Evolutionary conservation across 805 yeast species (phyloP), one percentile per base, ranked within the genome.

Genomic region (Candida michaelii): DNA sequence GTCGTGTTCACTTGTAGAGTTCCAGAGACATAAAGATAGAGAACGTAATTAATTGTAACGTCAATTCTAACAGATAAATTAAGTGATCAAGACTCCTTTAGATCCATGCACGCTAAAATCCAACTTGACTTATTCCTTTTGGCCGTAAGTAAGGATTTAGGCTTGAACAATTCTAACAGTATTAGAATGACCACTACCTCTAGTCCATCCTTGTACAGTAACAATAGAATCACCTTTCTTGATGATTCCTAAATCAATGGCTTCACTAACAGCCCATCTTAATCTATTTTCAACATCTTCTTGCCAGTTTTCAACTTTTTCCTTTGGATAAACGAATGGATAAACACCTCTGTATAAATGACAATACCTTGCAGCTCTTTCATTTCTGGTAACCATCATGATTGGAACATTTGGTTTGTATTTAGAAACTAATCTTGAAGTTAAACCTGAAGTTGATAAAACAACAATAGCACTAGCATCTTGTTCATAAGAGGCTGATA

Each of bases 101-200:
- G n/a, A n/a, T n/a, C n/a, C n/a, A n/a, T n/a, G n/a, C n/a, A n/a
- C n/a, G n/a, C n/a, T n/a, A n/a, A n/a, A n/a, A n/a, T n/a, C 10
- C 30, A 27, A 27, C 7, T 27, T 11, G 7, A 27, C 23, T 21
- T 6, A 21, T 8, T 21, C 23, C 23, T 21, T n/a, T n/a, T n/a
- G n/a, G n/a, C n/a, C n/a, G n/a, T n/a, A n/a, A n/a, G n/a, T n/a
- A n/a, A n/a, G n/a, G 11, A 13, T n/a, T 67, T 74, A 83, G 65
- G 89, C 91, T 66, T 79, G 78, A 58, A 89, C 77, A 62, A 91
- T 82, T 79, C 98, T 91, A 71, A 93, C 80, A 52, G 99, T 93
- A 86, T 93, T 93, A 64, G 99, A 88, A 84, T 93, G 97, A 66
- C 99, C 99, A 55, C 89, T 79, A 75, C 98, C 98, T 69, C 91